Evolutionary conservation across 179 eudicot species (phyloP), one percentile per base, ranked within the genome.

Genomic region (Silene coronaria): DNA sequence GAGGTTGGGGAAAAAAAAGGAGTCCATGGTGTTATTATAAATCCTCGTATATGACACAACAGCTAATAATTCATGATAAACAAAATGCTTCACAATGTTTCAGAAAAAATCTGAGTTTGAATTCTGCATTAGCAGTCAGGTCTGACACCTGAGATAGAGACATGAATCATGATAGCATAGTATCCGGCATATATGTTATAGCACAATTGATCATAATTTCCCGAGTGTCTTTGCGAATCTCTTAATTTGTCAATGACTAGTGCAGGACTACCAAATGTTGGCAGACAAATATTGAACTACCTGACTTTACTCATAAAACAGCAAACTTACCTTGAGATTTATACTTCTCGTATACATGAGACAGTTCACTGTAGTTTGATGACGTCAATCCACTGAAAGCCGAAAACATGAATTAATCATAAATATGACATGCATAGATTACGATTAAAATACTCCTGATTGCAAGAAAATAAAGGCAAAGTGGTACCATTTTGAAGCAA

Each of bases 401-500:
- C 65, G 27, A 21, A 80, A 63, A 14, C n/a, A 45, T 24, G 61
- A 6, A 1, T 60, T 65, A 60, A 66, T 42, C 19, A 10, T 21
- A 8, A 22, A 22, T 36, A 61, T 32, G n/a, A 73, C 51, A 53
- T 8, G 45, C 45, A 9, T 38, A 38, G 45, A 38, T 38, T 38
- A 38, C 9, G 45, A 38, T 38, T 7, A 38, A 38, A 38, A 38
- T 38, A 38, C 45, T 38, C 45, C 0, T 38, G 45, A 38, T 38
- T 38, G 12, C 38, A 34, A 34, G 38, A 38, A 38, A 38, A 8
- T 38, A 7, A 13, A 27, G 3, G 7, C n/a, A 60, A 67, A 77
- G 2, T 24, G 21, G 24, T 91, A 94, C 98, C 98, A 94, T 88
- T 66, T 84, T 46, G 98, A 94, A 79, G 98, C 98, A 82, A 94